Percentiles rank a stretch among this genome's conserved stretches.
These are phyloP conservation scores for Pugionium dolabratum DNA, from an alignment of 345 rosid genomes.

Conservation along the genomic window DNA sequence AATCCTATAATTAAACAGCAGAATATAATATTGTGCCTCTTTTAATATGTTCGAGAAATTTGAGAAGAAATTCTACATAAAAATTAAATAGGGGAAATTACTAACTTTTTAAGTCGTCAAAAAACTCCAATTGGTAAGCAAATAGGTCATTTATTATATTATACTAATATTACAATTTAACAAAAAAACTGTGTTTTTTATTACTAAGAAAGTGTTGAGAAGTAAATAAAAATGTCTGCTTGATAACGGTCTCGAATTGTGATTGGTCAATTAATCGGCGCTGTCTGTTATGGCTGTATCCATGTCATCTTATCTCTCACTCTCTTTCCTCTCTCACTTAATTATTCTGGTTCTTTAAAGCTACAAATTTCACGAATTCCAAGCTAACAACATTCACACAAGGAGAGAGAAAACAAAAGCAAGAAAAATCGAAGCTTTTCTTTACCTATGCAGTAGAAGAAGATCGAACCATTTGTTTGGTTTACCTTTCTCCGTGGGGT, in stretches of 20 bases:
- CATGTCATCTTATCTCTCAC: slow-evolving; percentile 38
- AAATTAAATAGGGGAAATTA: background rate
- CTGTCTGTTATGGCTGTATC: slow-evolving; percentile 32
- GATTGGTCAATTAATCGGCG: slow-evolving; percentile 43
- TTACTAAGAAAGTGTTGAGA: background rate
- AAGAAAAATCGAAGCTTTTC: slow-evolving; percentile 12
- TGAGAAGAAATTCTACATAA: too few relatives aligned
- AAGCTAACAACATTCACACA: slow-evolving; percentile 36
- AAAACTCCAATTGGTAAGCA: slow-evolving; percentile 15
- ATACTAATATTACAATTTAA: slow-evolving; percentile 12
- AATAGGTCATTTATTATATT: slow-evolving; percentile 29
- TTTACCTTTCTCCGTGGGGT: slow-evolving; percentile 41
- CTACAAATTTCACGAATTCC: slow-evolving; percentile 32
- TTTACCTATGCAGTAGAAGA: background rate
- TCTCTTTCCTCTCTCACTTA: slow-evolving; percentile 2
- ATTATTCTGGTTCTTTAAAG: slow-evolving; percentile 17
- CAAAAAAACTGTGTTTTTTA: background rate
- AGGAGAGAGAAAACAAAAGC: slow-evolving; percentile 2
- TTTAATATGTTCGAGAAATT: too few relatives aligned
- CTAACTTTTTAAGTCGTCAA: background rate
- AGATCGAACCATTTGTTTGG: slow-evolving; percentile 17
- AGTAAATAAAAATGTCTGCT: slow-evolving; percentile 22
- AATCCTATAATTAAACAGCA: too few relatives aligned
- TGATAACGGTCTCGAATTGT: slow-evolving; percentile 12
- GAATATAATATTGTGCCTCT: too few relatives aligned